Conservation (phyloP, 768 basidiomycete species). For the Lentinus tigrinus region DNA sequence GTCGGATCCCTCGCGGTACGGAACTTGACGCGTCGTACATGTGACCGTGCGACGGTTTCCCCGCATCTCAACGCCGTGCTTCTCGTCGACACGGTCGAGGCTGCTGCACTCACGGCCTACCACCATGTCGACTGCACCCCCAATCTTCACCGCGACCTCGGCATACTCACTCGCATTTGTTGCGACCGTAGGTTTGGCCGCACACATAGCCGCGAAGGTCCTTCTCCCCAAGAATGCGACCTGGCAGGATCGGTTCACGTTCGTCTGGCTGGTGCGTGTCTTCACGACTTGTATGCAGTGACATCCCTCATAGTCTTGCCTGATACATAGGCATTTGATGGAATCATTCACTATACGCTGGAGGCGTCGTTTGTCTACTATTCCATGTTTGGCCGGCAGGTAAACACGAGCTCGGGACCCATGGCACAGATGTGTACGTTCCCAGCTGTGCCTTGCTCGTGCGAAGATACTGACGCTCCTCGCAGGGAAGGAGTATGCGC, state of each 20-base stretch:
- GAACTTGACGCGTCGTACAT: conserved; percentile 8
- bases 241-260: conserved; percentile 66
- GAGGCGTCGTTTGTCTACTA: conserved; percentile 82
- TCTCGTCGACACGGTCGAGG: background rate
- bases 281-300: background rate
- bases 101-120: background rate
- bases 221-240: conserved; percentile 63
- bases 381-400: conserved; percentile 71
- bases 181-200: conserved; percentile 45
- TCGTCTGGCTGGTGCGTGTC: conserved; percentile 71
- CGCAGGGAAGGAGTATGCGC: conserved; percentile 78
- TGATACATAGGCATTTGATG: conserved; percentile 65
- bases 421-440: conserved; percentile 74
- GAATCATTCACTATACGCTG: conserved; percentile 73
- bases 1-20: background rate
- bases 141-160: conserved; percentile 59
- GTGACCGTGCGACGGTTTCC: conserved; percentile 12
- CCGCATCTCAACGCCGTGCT: background rate
- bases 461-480: background rate
- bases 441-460: background rate
- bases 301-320: no score
- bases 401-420: conserved; percentile 64
- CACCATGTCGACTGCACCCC: conserved; percentile 17
- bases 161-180: conserved; percentile 65
- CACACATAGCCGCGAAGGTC: conserved; percentile 50